Conservation (phyloP, 495 filamentous ascomycete genomes). For the Staphylotrichum tortipilum region DNA sequence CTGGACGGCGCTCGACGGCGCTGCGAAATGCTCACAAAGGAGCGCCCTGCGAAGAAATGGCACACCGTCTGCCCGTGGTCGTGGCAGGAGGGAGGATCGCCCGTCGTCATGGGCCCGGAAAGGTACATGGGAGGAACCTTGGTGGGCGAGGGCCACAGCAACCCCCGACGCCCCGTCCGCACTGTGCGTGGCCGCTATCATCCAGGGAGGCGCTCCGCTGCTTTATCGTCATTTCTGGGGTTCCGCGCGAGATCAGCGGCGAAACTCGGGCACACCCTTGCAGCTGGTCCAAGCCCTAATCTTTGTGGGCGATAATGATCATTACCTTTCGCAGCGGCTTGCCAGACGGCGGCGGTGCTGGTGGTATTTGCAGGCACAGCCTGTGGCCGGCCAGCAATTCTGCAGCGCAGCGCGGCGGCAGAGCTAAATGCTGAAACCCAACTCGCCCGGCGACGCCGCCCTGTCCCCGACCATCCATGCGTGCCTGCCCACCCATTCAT, state of each 20-base stretch:
- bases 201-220: background rate
- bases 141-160: no score
- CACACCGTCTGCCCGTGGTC: no score
- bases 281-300: background rate
- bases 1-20: no score
- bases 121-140: conserved; percentile 2
- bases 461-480: no score
- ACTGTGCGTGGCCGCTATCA: background rate
- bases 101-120: background rate
- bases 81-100: background rate
- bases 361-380: background rate
- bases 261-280: no score
- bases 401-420: no score
- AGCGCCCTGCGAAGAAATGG: background rate
- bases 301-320: conserved; percentile 8
- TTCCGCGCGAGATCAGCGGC: no score
- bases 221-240: background rate
- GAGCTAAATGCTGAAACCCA: conserved; percentile 5
- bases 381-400: no score
- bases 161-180: background rate
- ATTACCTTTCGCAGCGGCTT: no score
- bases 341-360: no score
- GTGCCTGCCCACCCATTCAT: no score
- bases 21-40: background rate
- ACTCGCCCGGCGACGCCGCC: background rate